Base-by-base conservation (phyloP, 305 asterid genomes). In the Solanum hybrid region DNA sequence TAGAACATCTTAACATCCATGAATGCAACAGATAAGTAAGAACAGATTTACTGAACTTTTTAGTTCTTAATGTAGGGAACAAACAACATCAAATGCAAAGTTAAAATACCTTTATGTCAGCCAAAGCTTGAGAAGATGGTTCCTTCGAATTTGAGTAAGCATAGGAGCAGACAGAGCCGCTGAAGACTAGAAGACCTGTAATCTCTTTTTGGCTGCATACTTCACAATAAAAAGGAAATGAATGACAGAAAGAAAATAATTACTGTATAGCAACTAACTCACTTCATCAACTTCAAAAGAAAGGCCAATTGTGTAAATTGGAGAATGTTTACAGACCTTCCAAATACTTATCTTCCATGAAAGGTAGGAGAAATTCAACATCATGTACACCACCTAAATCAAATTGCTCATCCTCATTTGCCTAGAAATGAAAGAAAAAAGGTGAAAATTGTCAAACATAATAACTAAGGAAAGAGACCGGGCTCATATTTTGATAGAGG, bases 361-460 rank as follows among this genome's bases (percentile, higher is more conserved):
- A 92, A 88, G 99, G 98, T 84, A 96, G 92, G 90, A 98, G 99
- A 94, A 98, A 95, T 89, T 98, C 98, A 91, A 98, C 98, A 89
- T 95, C 96, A 90, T 96, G 98, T 88, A 95, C 92, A 89, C 92
- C 95, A 89, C 93, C 97, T 27, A 94, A 91, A 85, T 91, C 93
- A 91, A 90, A 91, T 88, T 89, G 95, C 84, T 96, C 98, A 92
- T 96, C 98, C 92, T 93, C 95, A 26, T 90, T 91, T 93, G 93
- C 95, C 99, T 97, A 91, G 65, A 90, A 77, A 90, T 87, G 41
- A 51, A 51, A 51, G 57, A 89, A 17, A 45, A 33, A 33, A 51
- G 27, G 29, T 37, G 87, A 57, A 31, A 31, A 57, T 89, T 51
- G 13, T 2, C 84, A 12, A 12, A 32, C n/a, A 79, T 8, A 57